Percentiles rank a stretch among this genome's conserved stretches.
These are phyloP conservation scores for Sugiyamaella castrensis DNA, from an alignment of 1,139 yeast genomes.

Conservation along the genomic window DNA sequence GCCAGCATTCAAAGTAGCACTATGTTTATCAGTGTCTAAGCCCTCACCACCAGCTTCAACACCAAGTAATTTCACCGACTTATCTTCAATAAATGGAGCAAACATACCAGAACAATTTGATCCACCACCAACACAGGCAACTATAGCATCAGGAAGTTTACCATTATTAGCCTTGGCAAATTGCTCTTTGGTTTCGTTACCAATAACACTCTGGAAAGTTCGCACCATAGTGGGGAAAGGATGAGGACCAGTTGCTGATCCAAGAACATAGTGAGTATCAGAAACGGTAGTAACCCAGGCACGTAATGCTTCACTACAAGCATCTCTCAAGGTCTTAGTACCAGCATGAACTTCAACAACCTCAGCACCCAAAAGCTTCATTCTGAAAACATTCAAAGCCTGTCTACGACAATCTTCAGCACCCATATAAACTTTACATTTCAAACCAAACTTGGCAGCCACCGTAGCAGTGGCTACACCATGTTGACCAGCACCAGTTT, in stretches of 20 bases:
- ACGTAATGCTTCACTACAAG: conserved; percentile 95
- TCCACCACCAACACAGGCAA: conserved; percentile 99
- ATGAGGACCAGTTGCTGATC: conserved; percentile 99
- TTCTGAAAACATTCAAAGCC: conserved; percentile 95
- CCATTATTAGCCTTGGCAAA: conserved; percentile 75
- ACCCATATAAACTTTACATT: conserved; percentile 98
- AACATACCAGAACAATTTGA: conserved; percentile 96
- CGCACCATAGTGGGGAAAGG: conserved; percentile 98
- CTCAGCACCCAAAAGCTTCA: conserved; percentile 93
- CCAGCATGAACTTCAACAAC: conserved; percentile 94
- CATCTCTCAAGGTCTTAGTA: conserved; percentile 93
- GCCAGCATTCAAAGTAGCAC: conserved; percentile 92
- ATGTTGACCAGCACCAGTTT: conserved; percentile 99
- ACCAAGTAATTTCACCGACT: conserved; percentile 76
- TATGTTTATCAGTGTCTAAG: conserved; percentile 75
- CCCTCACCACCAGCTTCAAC: conserved; percentile 99
- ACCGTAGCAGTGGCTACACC: conserved; percentile 99
- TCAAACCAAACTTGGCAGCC: conserved; percentile 94
- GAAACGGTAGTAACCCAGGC: conserved; percentile 88
- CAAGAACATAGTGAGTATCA: conserved; percentile 90
- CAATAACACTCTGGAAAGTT: conserved; percentile 97
- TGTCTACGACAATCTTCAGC: conserved; percentile 99
- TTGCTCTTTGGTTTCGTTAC: conserved; percentile 90
- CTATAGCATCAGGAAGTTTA: conserved; percentile 85
- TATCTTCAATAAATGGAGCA: conserved; percentile 84